A percentile compares a stretch with the other conserved stretches of the same genome.
Evolutionary conservation across 2,329 filamentous ascomycete species (phyloP).

Genomic region (Fusarium sp.): DNA sequence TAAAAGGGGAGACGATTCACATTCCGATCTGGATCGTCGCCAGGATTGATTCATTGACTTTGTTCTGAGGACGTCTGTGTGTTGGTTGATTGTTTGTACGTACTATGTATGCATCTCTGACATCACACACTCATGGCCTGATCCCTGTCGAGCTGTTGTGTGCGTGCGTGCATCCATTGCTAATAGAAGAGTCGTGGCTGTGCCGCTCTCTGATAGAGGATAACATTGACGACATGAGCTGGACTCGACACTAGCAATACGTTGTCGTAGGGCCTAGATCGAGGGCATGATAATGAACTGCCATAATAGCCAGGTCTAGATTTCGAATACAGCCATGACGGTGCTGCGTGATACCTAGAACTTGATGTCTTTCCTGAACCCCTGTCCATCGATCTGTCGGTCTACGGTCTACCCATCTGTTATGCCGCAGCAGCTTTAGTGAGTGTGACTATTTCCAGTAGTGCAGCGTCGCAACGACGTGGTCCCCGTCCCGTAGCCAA

Average conservation of each 20-base stretch:
- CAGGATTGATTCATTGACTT: conserved; percentile 34
- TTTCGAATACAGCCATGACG: conserved; percentile 2
- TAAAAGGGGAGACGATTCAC: conserved; percentile 29
- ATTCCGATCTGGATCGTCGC: conserved; percentile 36
- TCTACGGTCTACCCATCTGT: conserved; percentile 5
- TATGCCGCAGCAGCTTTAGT: conserved; percentile 18
- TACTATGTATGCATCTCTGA: conserved; percentile 35
- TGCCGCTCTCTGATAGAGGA: conserved; percentile 18
- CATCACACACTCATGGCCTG: conserved; percentile 23
- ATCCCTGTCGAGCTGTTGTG: conserved; percentile 36
- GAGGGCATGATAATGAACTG: conserved; percentile 5
- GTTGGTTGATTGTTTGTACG: neutral
- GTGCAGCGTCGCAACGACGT: conserved; percentile 11
- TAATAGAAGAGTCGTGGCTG: conserved; percentile 33
- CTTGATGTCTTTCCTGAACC: neutral
- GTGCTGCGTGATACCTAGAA: neutral
- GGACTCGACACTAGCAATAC: conserved; percentile 11
- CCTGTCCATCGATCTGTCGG: conserved; percentile 3
- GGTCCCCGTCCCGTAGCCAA: conserved; percentile 26
- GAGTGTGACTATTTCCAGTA: conserved; percentile 36
- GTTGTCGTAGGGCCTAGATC: conserved; percentile 15
- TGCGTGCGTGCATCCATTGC: conserved; percentile 1
- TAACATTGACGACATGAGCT: conserved; percentile 26
- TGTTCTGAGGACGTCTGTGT: neutral
- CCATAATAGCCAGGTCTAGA: conserved; percentile 23